Percentiles rank a stretch among this genome's conserved stretches.
Conservation (phyloP, 2,329 filamentous ascomycete genomes). For the Clarireedia sp. region DNA sequence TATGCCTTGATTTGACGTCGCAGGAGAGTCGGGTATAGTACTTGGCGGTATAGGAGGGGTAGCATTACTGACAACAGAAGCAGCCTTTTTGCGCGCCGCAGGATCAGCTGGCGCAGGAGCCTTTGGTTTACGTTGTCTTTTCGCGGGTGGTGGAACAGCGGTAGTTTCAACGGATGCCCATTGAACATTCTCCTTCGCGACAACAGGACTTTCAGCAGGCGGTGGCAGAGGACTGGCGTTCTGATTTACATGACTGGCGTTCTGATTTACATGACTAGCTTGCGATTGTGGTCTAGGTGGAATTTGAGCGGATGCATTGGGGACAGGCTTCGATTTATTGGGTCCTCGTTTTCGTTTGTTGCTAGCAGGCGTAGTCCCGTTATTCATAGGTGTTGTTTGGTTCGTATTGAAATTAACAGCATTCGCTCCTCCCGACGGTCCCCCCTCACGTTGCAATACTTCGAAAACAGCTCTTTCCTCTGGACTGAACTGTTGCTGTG, state of each 20-base stretch:
- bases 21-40: conserved; percentile 25
- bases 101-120: conserved; percentile 23
- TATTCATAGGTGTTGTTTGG: conserved; percentile 18
- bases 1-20: conserved; percentile 18
- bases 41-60: conserved; percentile 24
- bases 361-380: conserved; percentile 11
- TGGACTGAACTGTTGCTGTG: conserved; percentile 24
- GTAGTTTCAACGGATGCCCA: conserved; percentile 24
- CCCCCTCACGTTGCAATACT: conserved; percentile 22
- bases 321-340: conserved; percentile 20
- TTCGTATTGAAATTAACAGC: conserved; percentile 15
- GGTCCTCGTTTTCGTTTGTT: conserved; percentile 24
- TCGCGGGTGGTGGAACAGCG: conserved; percentile 31
- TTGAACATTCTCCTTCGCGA: conserved; percentile 22
- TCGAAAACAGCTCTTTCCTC: conserved; percentile 29
- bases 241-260: conserved; percentile 1
- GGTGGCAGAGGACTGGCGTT: conserved; percentile 9
- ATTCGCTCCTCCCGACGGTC: conserved; percentile 1
- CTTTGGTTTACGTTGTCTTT: conserved; percentile 33
- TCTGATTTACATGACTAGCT: conserved; percentile 3
- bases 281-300: conserved; percentile 8
- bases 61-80: conserved; percentile 23
- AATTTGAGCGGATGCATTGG: conserved; percentile 10
- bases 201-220: conserved; percentile 13
- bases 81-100: conserved; percentile 21